Percentiles rank a stretch among this genome's conserved stretches.
phyloP scores from a whole-genome alignment of 164 flowering plant genomes.

The Aristolochia californica region DNA sequence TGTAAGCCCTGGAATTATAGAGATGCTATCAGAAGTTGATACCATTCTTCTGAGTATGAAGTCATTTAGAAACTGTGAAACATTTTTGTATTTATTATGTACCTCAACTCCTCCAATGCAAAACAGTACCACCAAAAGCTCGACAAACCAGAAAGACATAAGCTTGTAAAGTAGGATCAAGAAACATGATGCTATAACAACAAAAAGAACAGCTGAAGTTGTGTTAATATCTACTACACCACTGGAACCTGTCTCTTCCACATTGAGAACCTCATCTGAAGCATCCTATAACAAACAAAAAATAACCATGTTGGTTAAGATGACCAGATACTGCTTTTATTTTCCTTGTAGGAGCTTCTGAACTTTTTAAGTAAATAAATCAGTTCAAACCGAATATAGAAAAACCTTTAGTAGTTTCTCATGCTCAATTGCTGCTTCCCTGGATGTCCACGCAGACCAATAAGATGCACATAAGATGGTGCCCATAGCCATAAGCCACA shows the following conservation, averaged over 20 bases:
- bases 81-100: constrained; percentile 5
- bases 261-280: constrained; percentile 41
- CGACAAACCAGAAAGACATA: constrained; percentile 90
- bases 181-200: constrained; percentile 84
- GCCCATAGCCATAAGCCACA: constrained; percentile 98
- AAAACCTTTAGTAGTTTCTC: constrained; percentile 78
- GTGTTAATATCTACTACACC: constrained; percentile 80
- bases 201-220: constrained; percentile 73
- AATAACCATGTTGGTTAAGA: background rate
- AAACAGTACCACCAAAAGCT: constrained; percentile 88
- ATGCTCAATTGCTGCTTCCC: constrained; percentile 86
- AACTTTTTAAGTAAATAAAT: background rate
- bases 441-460: constrained; percentile 97
- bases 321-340: background rate
- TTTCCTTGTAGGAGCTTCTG: background rate
- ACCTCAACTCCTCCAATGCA: constrained; percentile 99
- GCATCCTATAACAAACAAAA: constrained; percentile 58
- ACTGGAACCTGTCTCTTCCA: constrained; percentile 22
- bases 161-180: constrained; percentile 82
- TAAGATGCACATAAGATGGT: constrained; percentile 88
- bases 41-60: too few species aligned
- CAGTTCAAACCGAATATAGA: background rate
- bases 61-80: background rate
- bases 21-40: background rate
- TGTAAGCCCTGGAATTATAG: constrained; percentile 41